Percentiles rank a stretch among this genome's conserved stretches.
phyloP scores from a whole-genome alignment of 352 stramenopile species.

The Phytophthora citricola region DNA sequence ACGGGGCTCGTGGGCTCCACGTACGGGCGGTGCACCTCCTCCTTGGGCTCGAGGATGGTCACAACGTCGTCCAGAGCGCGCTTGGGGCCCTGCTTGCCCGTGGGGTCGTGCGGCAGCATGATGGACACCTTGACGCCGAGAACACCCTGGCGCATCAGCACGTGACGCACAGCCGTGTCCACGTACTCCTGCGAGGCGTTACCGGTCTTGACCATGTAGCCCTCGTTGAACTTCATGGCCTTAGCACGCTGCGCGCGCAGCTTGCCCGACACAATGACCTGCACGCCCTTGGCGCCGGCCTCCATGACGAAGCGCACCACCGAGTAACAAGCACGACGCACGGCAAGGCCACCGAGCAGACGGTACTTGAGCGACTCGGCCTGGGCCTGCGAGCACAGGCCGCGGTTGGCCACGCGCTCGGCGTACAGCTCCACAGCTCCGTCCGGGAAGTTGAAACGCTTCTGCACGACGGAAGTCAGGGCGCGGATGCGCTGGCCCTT shows the following conservation, averaged over 20 bases:
- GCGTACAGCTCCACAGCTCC: slow-evolving; percentile 98
- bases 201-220: slow-evolving; percentile 99
- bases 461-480: slow-evolving; percentile 99
- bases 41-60: slow-evolving; percentile 99
- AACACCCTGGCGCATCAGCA: slow-evolving; percentile 99
- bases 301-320: slow-evolving; percentile 99
- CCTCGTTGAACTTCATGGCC: slow-evolving; percentile 99
- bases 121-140: slow-evolving; percentile 99
- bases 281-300: slow-evolving; percentile 98
- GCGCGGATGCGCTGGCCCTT: slow-evolving; percentile 99
- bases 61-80: slow-evolving; percentile 98
- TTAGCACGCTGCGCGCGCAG: slow-evolving; percentile 99
- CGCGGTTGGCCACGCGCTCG: slow-evolving; percentile 98
- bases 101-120: slow-evolving; percentile 99
- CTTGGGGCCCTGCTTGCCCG: slow-evolving; percentile 97
- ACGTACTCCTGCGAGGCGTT: slow-evolving; percentile 99
- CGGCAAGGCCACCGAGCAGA: slow-evolving; percentile 97
- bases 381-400: slow-evolving; percentile 98
- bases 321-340: slow-evolving; percentile 99
- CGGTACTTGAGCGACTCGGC: slow-evolving; percentile 99
- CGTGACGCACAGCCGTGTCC: slow-evolving; percentile 98
- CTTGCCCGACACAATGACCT: slow-evolving; percentile 99
- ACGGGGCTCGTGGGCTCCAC: slow-evolving; percentile 72
- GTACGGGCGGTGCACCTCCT: slow-evolving; percentile 91
- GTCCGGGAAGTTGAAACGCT: slow-evolving; percentile 97